phyloP scores from a whole-genome alignment of 495 filamentous ascomycete genomes.

The Penicillium soppii region DNA sequence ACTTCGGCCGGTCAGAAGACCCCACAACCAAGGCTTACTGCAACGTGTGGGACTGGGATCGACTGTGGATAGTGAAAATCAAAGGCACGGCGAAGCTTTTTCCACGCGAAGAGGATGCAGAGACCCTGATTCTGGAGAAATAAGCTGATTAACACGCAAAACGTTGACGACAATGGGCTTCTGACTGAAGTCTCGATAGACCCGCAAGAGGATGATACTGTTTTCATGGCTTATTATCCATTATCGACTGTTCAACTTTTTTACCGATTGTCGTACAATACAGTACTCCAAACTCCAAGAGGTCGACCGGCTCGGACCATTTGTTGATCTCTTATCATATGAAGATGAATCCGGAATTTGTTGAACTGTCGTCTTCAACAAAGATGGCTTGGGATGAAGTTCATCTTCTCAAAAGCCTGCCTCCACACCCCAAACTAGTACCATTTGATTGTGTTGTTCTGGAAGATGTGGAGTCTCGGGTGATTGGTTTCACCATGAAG shows the following conservation, averaged over 20 bases:
- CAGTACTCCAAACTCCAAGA: constrained; percentile 10
- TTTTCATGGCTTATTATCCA: constrained; percentile 20
- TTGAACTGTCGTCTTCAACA: constrained; percentile 17
- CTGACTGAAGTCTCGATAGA: constrained; percentile 21
- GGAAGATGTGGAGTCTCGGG: constrained; percentile 28
- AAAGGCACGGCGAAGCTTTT: constrained; percentile 27
- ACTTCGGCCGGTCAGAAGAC: constrained; percentile 21
- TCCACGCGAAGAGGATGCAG: constrained; percentile 15
- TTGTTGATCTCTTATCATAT: constrained; percentile 10
- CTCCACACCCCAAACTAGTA: constrained; percentile 33
- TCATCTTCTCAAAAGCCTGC: constrained; percentile 30
- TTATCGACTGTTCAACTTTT: constrained; percentile 13
- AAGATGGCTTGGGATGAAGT: constrained; percentile 35
- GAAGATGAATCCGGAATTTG: too few relatives aligned
- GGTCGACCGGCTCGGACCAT: constrained; percentile 19
- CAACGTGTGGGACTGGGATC: constrained; percentile 26
- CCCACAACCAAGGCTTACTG: constrained; percentile 13
- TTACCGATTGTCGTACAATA: constrained; percentile 10
- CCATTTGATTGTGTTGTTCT: constrained; percentile 38
- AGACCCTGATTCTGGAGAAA: constrained; percentile 8
- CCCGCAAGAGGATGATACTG: constrained; percentile 20
- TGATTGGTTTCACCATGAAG: constrained; percentile 40
- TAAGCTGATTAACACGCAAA: constrained; percentile 21
- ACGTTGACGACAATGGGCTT: constrained; percentile 19
- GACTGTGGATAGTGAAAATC: constrained; percentile 18